Conservation (phyloP, 2,329 filamentous ascomycete genomes). For the Chaetomiaceae sp. region DNA sequence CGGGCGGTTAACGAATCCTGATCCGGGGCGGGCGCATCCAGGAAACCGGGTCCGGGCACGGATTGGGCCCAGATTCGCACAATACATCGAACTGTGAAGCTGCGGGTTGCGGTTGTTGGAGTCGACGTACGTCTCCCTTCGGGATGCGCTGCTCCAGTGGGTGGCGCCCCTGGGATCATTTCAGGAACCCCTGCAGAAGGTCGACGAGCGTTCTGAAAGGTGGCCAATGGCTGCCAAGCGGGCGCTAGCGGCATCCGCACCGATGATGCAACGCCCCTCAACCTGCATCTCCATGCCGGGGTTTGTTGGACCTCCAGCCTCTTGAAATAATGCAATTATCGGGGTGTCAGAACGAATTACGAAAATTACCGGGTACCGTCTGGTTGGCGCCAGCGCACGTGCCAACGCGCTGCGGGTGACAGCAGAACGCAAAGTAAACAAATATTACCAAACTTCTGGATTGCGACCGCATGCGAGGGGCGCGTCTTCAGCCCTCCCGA, state of each 20-base stretch:
- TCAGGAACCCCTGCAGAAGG: conserved; percentile 3
- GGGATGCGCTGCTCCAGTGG: neutral
- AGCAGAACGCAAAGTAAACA: conserved; percentile 21
- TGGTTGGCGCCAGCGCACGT: conserved; percentile 5
- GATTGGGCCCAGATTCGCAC: neutral
- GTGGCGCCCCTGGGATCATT: conserved; percentile 11
- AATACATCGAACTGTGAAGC: conserved; percentile 7
- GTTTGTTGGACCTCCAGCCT: too few species aligned
- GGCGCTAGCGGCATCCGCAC: neutral
- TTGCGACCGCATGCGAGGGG: too few species aligned
- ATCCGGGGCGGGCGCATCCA: conserved; percentile 1
- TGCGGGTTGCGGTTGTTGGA: neutral
- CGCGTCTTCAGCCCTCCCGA: conserved; percentile 7
- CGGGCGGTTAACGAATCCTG: conserved; percentile 3
- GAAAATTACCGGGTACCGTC: neutral
- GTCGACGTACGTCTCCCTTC: conserved; percentile 9
- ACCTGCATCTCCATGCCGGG: too few species aligned
- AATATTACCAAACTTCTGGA: conserved; percentile 12
- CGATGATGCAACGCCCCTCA: conserved; percentile 15
- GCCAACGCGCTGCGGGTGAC: conserved; percentile 18
- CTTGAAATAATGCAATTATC: neutral
- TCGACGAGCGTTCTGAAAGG: conserved; percentile 7
- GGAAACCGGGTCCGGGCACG: neutral
- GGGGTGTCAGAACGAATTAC: neutral
- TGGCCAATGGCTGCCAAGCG: conserved; percentile 19